These are phyloP conservation scores for Arabis hirsuta DNA, from an alignment of 345 rosid genomes.

Conservation along the genomic window DNA sequence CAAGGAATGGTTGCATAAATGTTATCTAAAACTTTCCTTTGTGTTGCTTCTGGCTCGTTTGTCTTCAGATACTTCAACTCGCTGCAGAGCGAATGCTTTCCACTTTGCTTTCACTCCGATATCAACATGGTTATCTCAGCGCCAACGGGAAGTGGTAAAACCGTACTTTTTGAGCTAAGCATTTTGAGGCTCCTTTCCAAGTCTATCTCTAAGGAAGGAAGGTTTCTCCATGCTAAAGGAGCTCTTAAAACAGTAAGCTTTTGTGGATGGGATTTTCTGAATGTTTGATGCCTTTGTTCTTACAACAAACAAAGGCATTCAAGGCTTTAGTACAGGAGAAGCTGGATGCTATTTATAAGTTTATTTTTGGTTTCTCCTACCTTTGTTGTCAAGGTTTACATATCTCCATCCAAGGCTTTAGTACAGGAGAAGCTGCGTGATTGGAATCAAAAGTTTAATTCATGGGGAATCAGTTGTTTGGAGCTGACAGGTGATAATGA, in stretches of 20 bases:
- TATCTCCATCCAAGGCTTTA: slow-evolving; percentile 96
- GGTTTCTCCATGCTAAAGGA: slow-evolving; percentile 72
- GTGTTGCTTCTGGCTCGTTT: slow-evolving; percentile 23
- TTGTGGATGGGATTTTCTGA: neutral
- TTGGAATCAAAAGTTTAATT: slow-evolving; percentile 84
- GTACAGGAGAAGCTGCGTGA: slow-evolving; percentile 95
- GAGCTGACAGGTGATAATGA: slow-evolving; percentile 96
- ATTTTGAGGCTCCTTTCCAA: slow-evolving; percentile 84
- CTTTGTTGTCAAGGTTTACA: slow-evolving; percentile 64
- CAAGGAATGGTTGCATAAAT: neutral
- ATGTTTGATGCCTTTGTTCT: slow-evolving; percentile 8
- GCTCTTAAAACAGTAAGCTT: slow-evolving; percentile 82
- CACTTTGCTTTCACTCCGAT: slow-evolving; percentile 78
- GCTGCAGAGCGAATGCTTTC: slow-evolving; percentile 95
- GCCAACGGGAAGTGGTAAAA: slow-evolving; percentile 99
- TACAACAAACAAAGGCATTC: no score
- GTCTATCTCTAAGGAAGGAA: slow-evolving; percentile 66
- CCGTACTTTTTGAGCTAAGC: slow-evolving; percentile 92
- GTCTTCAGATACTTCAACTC: slow-evolving; percentile 84
- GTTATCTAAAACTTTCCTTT: slow-evolving; percentile 12
- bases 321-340: no score
- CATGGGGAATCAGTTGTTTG: slow-evolving; percentile 81
- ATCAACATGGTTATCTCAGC: slow-evolving; percentile 94
- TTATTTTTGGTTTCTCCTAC: slow-evolving; percentile 31
- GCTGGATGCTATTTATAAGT: neutral